Base-by-base conservation (phyloP, 2,329 filamentous ascomycete genomes). In the Biscogniauxia sp. region DNA sequence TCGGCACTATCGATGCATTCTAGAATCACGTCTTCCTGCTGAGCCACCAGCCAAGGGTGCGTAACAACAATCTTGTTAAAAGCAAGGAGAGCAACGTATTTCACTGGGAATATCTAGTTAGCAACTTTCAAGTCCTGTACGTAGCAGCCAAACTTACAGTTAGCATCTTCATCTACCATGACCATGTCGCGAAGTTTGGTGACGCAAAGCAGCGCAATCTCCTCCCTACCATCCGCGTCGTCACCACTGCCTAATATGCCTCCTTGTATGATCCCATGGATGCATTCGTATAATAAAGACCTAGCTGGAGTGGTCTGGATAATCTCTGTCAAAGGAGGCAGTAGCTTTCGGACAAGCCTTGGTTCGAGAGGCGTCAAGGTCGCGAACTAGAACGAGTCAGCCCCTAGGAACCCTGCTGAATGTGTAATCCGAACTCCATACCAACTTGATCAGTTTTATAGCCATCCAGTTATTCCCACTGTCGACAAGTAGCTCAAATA, bases 381-480 rank as follows among this genome's bases (percentile, higher is more conserved):
- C 51, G 95, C 94, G 82, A 99, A 99, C 90, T 96, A 70, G 1
- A 32, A 25, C 7, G 37, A 55, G 55, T 75, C 53, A 73, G 77
- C 45, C 6, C 51, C 20, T n/a, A 50, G 20, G 19, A 11, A 54
- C 9, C 64, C 45, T 7, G 20, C 25, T 41, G n/a, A 13, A 19
- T 6, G 15, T 1, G 20, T 8, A 7, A 32, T 13, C 28, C 28
- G 74, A 67, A 41, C 17, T 19, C 7, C 85, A 67, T 75, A 94
- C 92, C 64, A 99, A 84, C 78, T 99, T 99, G 75, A 99, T 98
- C 64, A 99, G 86, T 75, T 99, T 99, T 74, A 99, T 99, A 61
- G 93, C 93, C 94, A 99, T 98, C 95, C 95, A 99, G 76, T 99
- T 99, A 76, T 99, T 98, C 45, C 90, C 90, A 59, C 93, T 89